phyloP scores from a whole-genome alignment of 148 eudicot genomes.

The Persicaria maculosa region DNA sequence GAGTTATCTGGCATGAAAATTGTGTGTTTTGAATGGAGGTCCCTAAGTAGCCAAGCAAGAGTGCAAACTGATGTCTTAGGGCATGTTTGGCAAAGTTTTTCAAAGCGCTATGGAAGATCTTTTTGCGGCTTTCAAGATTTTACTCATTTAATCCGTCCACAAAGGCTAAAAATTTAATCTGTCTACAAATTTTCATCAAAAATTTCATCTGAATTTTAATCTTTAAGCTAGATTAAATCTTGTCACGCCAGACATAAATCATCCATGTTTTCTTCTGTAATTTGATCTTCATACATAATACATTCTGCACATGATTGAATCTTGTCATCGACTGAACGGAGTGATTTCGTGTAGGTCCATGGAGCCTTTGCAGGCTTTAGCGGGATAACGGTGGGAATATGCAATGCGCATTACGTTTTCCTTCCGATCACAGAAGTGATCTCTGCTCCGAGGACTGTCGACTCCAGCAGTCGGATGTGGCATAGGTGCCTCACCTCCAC shows the following conservation, averaged over 20 bases:
- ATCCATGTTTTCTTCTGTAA: too few relatives aligned
- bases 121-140: too few relatives aligned
- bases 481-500: slow-evolving; percentile 50
- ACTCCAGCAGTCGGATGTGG: slow-evolving; percentile 48
- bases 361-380: slow-evolving; percentile 53
- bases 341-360: slow-evolving; percentile 32
- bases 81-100: neutral
- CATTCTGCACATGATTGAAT: too few relatives aligned
- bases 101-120: too few relatives aligned
- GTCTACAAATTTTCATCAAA: too few relatives aligned
- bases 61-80: neutral
- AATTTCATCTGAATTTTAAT: too few relatives aligned
- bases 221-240: too few relatives aligned
- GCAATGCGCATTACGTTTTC: slow-evolving; percentile 43
- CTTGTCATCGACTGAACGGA: too few relatives aligned
- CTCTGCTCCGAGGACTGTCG: slow-evolving; percentile 31
- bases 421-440: slow-evolving; percentile 47
- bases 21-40: neutral
- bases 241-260: too few relatives aligned
- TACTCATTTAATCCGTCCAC: too few relatives aligned
- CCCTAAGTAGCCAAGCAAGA: neutral
- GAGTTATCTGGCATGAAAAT: neutral
- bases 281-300: too few relatives aligned
- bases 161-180: too few relatives aligned
- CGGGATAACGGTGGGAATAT: slow-evolving; percentile 45